Evolutionary conservation across 2,329 filamentous ascomycete species (phyloP), one percentile per base, ranked within the genome.

Genomic region (Cytospora piceae): DNA sequence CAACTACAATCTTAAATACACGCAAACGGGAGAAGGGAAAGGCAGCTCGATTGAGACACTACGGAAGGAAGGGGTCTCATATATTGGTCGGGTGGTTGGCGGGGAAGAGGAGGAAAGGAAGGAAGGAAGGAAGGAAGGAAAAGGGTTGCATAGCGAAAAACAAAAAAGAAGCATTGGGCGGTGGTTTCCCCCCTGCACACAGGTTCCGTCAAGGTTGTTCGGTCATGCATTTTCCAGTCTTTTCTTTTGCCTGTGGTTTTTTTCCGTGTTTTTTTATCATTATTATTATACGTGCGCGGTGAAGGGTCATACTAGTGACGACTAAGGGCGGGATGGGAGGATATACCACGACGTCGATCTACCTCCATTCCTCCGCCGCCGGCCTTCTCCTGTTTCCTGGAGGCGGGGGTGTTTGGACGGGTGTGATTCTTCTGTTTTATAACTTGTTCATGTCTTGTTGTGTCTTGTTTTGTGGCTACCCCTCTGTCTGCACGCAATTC

Each of bases 131-230:
- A n/a, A 22, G 42, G 42, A 46, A 22, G 42, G 42, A 46, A 46
- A 46, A 7, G 49, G 61, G 61, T 64, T 67, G 65, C 65, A 67
- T 67, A 67, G 65, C 65, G 65, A 65, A 61, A 56, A 62, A 52
- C 65, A 61, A 62, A 61, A 56, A 62, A 52, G 55, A 62, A 57
- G 37, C 58, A 65, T 57, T 31, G 34, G 61, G 61, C 52, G 65
- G 65, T 31, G 49, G 37, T 31, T 58, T 57, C 57, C 17, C 17
- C 37, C 17, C 2, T 12, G 46, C 53, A 12, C 32, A 34, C 56
- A 42, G 51, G 54, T 32, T 62, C 27, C 54, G 51, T 22, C 22
- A 49, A 42, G 54, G 27, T 49, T 22, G 32, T 34, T 34, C 22
- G 22, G 46, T 53, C 42, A 57, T 49, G 42, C 52, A 54, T 61